Evolutionary conservation across 257 asterid genomes (phyloP).

Genomic region (Solanum pennellii): DNA sequence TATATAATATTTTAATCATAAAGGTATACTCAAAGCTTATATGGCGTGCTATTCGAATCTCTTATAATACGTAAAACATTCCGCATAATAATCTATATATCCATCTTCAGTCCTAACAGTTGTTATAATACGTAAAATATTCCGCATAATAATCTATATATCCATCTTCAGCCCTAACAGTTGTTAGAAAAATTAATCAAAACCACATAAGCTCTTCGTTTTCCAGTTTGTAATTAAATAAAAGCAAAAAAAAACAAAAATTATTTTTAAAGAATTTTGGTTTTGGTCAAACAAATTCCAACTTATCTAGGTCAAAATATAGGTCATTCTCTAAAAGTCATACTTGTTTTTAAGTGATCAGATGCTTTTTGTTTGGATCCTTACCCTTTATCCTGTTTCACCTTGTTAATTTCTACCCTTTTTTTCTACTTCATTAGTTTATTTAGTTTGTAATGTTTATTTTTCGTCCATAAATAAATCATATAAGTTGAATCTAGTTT

Average conservation of each 20-base stretch:
- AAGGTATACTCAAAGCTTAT: background rate
- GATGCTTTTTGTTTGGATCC: background rate
- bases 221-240: background rate
- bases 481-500: background rate
- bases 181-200: background rate
- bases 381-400: background rate
- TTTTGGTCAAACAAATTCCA: background rate
- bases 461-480: background rate
- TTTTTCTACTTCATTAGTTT: background rate
- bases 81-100: background rate
- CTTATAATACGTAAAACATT: no score
- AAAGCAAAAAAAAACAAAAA: background rate
- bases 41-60: background rate
- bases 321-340: background rate
- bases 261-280: background rate
- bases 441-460: background rate
- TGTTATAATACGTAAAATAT: background rate
- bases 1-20: no score
- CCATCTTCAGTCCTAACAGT: background rate
- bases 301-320: background rate
- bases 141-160: background rate
- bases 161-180: background rate
- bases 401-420: background rate
- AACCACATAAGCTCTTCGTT: background rate
- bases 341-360: background rate